Evolutionary conservation across 208 protist genomes (phyloP).

Genomic region (Herpetomonas muscarum): DNA sequence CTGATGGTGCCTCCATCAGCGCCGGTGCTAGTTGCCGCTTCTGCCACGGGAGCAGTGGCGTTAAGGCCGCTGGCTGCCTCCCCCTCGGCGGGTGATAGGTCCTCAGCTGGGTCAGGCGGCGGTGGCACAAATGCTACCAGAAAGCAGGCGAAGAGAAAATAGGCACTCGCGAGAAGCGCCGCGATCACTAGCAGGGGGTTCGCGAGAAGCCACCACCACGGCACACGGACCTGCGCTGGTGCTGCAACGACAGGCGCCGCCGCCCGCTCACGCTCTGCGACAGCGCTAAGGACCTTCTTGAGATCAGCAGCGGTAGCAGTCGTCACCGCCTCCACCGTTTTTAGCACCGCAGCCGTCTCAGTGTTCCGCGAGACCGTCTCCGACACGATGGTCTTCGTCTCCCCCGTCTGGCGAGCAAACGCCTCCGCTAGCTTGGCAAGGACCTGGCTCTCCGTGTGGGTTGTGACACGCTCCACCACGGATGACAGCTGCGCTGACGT

Average conservation of each 20-base stretch:
- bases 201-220: conserved; percentile 47
- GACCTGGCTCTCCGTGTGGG: background rate
- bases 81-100: no score
- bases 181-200: conserved; percentile 32
- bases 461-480: conserved; percentile 14
- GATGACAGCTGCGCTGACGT: background rate
- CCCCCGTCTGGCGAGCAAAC: background rate
- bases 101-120: conserved; percentile 3
- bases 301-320: background rate
- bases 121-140: conserved; percentile 74
- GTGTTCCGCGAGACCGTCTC: background rate
- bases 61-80: background rate
- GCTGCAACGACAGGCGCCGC: background rate
- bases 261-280: background rate
- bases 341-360: background rate
- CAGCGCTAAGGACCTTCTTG: background rate
- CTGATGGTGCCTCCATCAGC: no score
- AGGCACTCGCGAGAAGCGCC: conserved; percentile 46
- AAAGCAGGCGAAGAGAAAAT: conserved; percentile 67
- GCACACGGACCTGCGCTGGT: conserved; percentile 5
- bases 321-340: background rate
- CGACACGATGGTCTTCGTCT: background rate
- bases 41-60: no score
- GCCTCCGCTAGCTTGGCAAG: background rate
- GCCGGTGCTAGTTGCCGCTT: background rate